phyloP scores from a whole-genome alignment of 108 stramenopile species.

The Fistulifera solaris region DNA sequence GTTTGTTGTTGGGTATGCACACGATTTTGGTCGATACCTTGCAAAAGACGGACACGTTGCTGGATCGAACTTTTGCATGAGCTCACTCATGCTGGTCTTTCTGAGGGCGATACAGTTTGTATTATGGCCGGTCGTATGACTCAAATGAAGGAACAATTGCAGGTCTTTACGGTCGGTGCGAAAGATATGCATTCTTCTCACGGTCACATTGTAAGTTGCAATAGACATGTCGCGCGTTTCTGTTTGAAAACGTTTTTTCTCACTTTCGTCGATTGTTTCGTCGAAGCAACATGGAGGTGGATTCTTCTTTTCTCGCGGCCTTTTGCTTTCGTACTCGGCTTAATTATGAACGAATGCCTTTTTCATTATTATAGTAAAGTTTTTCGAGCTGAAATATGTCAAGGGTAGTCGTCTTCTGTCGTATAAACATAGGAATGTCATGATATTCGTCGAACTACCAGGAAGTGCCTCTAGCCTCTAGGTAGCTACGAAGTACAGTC shows the following conservation, averaged over 20 bases:
- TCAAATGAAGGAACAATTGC: constrained; percentile 58
- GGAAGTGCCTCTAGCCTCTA: too few relatives aligned
- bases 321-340: background rate
- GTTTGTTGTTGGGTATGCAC: constrained; percentile 67
- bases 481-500: too few relatives aligned
- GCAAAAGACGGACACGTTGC: constrained; percentile 61
- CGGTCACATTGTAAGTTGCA: background rate
- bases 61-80: constrained; percentile 59
- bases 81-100: constrained; percentile 40
- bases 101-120: constrained; percentile 80
- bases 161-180: constrained; percentile 76
- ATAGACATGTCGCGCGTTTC: background rate
- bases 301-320: constrained; percentile 1
- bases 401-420: too few relatives aligned
- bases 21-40: constrained; percentile 43
- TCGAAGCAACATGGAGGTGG: background rate
- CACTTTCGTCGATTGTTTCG: background rate
- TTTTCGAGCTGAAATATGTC: too few relatives aligned
- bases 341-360: too few relatives aligned
- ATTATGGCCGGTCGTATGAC: constrained; percentile 72
- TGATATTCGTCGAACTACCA: too few relatives aligned
- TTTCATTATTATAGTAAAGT: too few relatives aligned
- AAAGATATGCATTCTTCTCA: constrained; percentile 6
- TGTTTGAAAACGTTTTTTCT: background rate
- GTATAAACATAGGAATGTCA: too few relatives aligned